A percentile compares a stretch with the other conserved stretches of the same genome.
phyloP scores from a whole-genome alignment of 2,329 filamentous ascomycete genomes.

The Colletotrichum orchidophilum region DNA sequence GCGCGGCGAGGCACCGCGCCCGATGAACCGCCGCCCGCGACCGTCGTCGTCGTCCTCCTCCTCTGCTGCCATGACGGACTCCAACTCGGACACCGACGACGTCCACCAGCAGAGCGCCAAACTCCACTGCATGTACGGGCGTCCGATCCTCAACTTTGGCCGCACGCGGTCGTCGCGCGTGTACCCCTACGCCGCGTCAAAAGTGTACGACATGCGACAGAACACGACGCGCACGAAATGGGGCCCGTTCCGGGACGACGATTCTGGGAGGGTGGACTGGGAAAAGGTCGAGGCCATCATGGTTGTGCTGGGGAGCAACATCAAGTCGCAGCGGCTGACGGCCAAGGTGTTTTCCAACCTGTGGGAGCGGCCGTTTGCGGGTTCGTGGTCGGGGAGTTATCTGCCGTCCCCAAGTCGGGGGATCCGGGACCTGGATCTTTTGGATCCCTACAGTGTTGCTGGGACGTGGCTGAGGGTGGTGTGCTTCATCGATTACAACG shows the following conservation, averaged over 20 bases:
- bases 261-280: constrained; percentile 74
- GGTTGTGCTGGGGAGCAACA: constrained; percentile 73
- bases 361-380: constrained; percentile 66
- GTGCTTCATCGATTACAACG: constrained; percentile 72
- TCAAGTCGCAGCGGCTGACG: constrained; percentile 57
- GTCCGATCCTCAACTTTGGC: constrained; percentile 58
- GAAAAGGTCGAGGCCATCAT: constrained; percentile 82
- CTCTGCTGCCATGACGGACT: neutral
- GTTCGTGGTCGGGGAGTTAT: constrained; percentile 63
- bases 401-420: constrained; percentile 47
- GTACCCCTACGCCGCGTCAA: constrained; percentile 71
- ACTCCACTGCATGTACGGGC: constrained; percentile 75
- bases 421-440: constrained; percentile 54
- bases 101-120: constrained; percentile 73
- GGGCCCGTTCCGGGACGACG: constrained; percentile 78
- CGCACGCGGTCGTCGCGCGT: constrained; percentile 47
- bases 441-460: constrained; percentile 76
- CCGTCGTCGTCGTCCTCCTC: neutral
- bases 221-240: constrained; percentile 70
- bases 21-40: neutral
- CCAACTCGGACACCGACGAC: neutral
- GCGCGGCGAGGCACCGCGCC: constrained; percentile 45
- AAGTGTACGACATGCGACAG: constrained; percentile 78
- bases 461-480: constrained; percentile 76
- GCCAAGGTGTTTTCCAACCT: constrained; percentile 58